phyloP scores from a whole-genome alignment of 2,329 filamentous ascomycete genomes.

The Phialocephala sp. region DNA sequence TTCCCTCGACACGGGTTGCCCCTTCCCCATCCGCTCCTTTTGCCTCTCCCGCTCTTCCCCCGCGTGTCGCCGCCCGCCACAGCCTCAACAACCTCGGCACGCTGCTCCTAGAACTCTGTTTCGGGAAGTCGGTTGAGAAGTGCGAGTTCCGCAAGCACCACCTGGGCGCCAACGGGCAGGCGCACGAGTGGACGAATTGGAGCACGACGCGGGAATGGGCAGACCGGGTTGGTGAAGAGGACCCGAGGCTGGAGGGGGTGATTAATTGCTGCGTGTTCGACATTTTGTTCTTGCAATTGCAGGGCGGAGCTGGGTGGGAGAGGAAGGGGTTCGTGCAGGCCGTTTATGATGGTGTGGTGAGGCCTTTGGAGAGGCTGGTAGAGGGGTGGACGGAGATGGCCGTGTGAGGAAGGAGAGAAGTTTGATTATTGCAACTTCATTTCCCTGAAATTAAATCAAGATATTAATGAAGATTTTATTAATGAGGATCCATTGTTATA shows the following conservation, averaged over 20 bases:
- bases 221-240: constrained; percentile 32
- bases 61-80: too few relatives aligned
- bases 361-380: constrained; percentile 30
- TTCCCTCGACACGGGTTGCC: constrained; percentile 14
- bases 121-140: constrained; percentile 36
- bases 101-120: constrained; percentile 38
- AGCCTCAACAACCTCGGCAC: constrained; percentile 34
- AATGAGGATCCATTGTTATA: too few relatives aligned
- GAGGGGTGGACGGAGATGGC: too few relatives aligned
- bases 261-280: constrained; percentile 34
- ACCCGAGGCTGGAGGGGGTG: constrained; percentile 29
- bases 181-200: constrained; percentile 28
- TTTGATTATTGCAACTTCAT: too few relatives aligned
- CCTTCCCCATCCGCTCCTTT: not conserved
- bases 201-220: constrained; percentile 34
- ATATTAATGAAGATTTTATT: too few relatives aligned
- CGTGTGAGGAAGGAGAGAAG: too few relatives aligned
- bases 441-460: too few relatives aligned
- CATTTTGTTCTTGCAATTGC: too few relatives aligned
- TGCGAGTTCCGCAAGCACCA: constrained; percentile 20
- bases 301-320: constrained; percentile 35
- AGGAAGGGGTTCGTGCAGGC: constrained; percentile 32
- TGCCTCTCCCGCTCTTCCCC: constrained; percentile 1
- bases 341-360: constrained; percentile 35
- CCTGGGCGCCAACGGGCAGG: constrained; percentile 27